A percentile compares a stretch with the other conserved stretches of the same genome.
Conservation (phyloP, 352 stramenopile genomes). For the Pythium brassicae region DNA sequence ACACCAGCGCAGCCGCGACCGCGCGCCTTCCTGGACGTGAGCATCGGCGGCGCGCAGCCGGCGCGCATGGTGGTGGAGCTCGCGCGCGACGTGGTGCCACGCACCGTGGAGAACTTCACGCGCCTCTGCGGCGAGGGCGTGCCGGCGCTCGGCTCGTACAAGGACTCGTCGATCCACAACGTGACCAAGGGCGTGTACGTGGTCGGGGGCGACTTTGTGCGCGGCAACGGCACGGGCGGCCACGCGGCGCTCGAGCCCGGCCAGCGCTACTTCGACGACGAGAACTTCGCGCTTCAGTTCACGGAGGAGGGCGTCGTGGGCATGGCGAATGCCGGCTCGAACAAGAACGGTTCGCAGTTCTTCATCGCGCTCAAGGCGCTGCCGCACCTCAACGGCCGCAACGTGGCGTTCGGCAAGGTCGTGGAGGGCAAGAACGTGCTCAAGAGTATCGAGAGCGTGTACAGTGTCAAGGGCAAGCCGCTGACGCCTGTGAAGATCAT, state of each 20-base stretch:
- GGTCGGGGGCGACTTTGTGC: slow-evolving; percentile 69
- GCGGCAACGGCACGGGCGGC: slow-evolving; percentile 67
- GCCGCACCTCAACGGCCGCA: slow-evolving; percentile 83
- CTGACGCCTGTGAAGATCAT: slow-evolving; percentile 80
- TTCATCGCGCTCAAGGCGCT: slow-evolving; percentile 94
- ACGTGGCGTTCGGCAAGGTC: slow-evolving; percentile 86
- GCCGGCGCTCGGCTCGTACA: slow-evolving; percentile 65
- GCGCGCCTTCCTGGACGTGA: slow-evolving; percentile 77
- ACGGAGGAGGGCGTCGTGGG: slow-evolving; percentile 77
- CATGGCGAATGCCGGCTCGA: slow-evolving; percentile 97
- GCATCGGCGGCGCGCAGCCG: slow-evolving; percentile 68
- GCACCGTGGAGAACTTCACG: slow-evolving; percentile 73
- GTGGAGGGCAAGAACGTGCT: slow-evolving; percentile 80
- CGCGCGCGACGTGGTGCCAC: slow-evolving; percentile 76
- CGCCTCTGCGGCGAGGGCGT: slow-evolving; percentile 74
- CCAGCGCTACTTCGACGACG: slow-evolving; percentile 78
- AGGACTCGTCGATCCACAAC: slow-evolving; percentile 82
- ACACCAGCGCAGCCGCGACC: slow-evolving; percentile 48
- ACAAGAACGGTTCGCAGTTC: slow-evolving; percentile 99
- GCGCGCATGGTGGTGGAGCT: slow-evolving; percentile 81
- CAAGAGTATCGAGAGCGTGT: slow-evolving; percentile 79
- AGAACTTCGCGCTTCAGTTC: slow-evolving; percentile 87
- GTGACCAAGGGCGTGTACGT: slow-evolving; percentile 81
- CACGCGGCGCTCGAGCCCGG: slow-evolving; percentile 67
- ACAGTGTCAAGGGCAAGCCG: slow-evolving; percentile 80